Evolutionary conservation across 768 basidiomycete species (phyloP).

Genomic region (Cytidiella melzeri): DNA sequence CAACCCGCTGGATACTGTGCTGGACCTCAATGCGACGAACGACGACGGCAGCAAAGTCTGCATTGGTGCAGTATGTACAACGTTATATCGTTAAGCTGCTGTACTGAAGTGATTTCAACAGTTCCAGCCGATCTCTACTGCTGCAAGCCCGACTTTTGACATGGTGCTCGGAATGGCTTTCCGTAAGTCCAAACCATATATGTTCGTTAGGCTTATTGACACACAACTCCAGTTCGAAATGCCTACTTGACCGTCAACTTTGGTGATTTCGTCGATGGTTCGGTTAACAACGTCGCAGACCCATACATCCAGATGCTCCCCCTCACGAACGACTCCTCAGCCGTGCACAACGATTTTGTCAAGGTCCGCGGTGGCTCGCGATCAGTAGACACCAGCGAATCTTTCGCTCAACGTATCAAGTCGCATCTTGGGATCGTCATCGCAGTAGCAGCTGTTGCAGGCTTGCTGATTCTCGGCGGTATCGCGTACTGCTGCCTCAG

Average conservation of each 20-base stretch:
- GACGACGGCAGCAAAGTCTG: conserved; percentile 26
- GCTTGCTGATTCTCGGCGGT: conserved; percentile 46
- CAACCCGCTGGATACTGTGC: conserved; percentile 56
- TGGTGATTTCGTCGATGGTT: conserved; percentile 50
- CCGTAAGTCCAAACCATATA: conserved; percentile 33
- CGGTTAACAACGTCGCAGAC: conserved; percentile 27
- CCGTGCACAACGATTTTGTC: conserved; percentile 32
- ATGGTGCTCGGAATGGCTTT: conserved; percentile 72
- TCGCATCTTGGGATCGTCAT: conserved; percentile 59
- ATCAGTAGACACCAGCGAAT: conserved; percentile 8
- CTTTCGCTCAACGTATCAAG: conserved; percentile 49
- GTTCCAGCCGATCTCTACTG: conserved; percentile 66
- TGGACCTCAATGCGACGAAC: conserved; percentile 22
- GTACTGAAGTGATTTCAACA: conserved; percentile 19
- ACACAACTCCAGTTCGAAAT: conserved; percentile 47
- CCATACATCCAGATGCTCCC: conserved; percentile 64
- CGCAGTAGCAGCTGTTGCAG: conserved; percentile 63
- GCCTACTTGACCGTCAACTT: conserved; percentile 59
- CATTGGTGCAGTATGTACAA: conserved; percentile 38
- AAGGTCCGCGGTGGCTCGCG: conserved; percentile 18
- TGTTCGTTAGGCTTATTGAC: background rate
- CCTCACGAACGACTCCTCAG: conserved; percentile 40
- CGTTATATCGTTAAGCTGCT: conserved; percentile 12
- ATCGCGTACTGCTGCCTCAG: conserved; percentile 21
- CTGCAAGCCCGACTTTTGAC: conserved; percentile 46